These are phyloP conservation scores for Psidium guajava DNA, from an alignment of 345 rosid species.

Conservation along the genomic window DNA sequence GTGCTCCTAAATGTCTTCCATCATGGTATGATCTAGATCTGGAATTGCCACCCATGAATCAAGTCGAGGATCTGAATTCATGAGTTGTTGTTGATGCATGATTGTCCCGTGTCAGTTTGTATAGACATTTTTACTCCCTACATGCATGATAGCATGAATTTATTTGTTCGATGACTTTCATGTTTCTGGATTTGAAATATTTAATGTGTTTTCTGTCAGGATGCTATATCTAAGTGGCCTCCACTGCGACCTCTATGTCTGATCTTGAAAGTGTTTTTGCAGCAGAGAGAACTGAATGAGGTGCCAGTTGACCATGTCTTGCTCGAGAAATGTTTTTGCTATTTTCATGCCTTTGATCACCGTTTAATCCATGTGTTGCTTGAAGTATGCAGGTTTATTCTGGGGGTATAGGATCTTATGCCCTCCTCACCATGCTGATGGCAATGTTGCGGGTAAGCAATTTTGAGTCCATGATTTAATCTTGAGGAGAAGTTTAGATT, in stretches of 20 bases:
- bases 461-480: neutral
- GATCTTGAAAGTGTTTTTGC: constrained; percentile 84
- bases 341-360: neutral
- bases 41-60: neutral
- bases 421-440: constrained; percentile 82
- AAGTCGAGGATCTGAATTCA: neutral
- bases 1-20: neutral
- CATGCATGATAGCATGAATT: neutral
- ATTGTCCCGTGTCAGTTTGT: neutral
- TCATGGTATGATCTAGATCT: neutral
- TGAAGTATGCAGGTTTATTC: constrained; percentile 60
- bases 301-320: constrained; percentile 13
- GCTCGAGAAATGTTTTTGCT: neutral
- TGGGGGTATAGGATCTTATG: constrained; percentile 93
- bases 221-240: constrained; percentile 60
- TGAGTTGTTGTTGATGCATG: neutral
- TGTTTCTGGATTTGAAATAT: neutral
- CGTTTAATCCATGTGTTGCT: neutral
- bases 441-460: constrained; percentile 58
- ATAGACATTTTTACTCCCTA: neutral
- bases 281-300: constrained; percentile 94
- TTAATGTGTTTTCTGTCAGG: constrained; percentile 20
- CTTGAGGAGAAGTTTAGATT: neutral
- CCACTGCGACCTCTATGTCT: constrained; percentile 71
- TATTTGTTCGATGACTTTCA: neutral